Evolutionary conservation across 495 filamentous ascomycete genomes (phyloP).

Genomic region (Xylaria nigripes): DNA sequence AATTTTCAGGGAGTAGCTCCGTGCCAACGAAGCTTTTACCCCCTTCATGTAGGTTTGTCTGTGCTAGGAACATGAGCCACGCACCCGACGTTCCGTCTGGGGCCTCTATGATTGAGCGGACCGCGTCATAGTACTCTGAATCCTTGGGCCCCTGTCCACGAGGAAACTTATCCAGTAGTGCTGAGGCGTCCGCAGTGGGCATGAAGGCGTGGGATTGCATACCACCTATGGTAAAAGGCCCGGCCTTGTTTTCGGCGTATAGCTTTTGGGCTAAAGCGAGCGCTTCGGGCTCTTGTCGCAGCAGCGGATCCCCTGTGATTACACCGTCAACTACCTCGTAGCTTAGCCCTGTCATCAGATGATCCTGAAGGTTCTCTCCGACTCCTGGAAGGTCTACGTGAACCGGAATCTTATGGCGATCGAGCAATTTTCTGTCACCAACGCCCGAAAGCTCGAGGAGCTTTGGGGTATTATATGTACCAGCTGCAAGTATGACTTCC

Average conservation of each 20-base stretch:
- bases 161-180: constrained; percentile 7
- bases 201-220: constrained; percentile 16
- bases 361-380: constrained; percentile 32
- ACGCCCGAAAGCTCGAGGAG: constrained; percentile 44
- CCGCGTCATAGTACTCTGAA: constrained; percentile 2
- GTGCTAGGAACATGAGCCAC: constrained; percentile 13
- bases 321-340: constrained; percentile 14
- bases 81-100: constrained; percentile 1
- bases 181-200: constrained; percentile 4
- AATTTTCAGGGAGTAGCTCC: constrained; percentile 25
- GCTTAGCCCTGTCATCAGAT: constrained; percentile 30
- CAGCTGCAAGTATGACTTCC: constrained; percentile 41
- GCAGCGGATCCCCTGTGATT: constrained; percentile 7
- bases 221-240: constrained; percentile 13
- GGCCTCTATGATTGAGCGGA: constrained; percentile 10
- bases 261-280: constrained; percentile 7
- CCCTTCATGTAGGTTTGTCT: constrained; percentile 10
- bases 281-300: constrained; percentile 15
- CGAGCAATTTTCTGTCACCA: constrained; percentile 24
- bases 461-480: constrained; percentile 40
- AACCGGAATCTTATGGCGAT: constrained; percentile 18
- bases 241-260: constrained; percentile 10
- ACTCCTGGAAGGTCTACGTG: constrained; percentile 26
- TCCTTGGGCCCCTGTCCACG: background rate
- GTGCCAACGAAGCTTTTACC: constrained; percentile 7